Evolutionary conservation across 2,329 filamentous ascomycete species (phyloP), one percentile per base, ranked within the genome.

Genomic region (Rutstroemia sp.): DNA sequence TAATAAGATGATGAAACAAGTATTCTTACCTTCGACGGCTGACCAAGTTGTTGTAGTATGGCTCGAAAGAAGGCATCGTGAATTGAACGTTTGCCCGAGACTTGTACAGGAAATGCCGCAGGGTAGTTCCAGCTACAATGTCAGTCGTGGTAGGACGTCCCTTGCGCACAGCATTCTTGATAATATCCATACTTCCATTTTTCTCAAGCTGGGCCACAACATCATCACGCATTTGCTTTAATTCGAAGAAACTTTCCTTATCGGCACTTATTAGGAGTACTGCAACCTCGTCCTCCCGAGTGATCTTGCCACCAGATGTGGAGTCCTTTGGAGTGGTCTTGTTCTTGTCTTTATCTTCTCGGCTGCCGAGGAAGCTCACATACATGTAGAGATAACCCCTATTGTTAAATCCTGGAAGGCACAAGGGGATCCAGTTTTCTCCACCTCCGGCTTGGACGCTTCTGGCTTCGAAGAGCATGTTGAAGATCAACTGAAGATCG

Each of bases 321-420:
- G 38, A 78, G 82, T 65, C 81, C 82, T 70, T 87, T 83, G 73
- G 86, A 84, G 25, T 83, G 79, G 12, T 82, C 38, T 74, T 69
- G 34, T 68, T 63, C 34, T 72, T 67, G 36, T 68, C 64, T 30
- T 72, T 67, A n/a, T 73, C 75, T 23, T 77, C 71, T 45, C 78
- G 75, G 39, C 82, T 77, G 63, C 89, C 84, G 60, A 99, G 81
- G 70, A 97, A 99, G 75, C 89, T 96, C 69, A 99, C 94, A 68
- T 97, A 99, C 91, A 99, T 97, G 75, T 99, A 96, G 1, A 99
- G 79, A 69, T 95, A 99, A 25, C 94, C 95, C 51, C 86, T 88
- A 70, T 90, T 97, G 74, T 99, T 99, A 75, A 99, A 99, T 5
- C 92, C 92, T 0, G 94, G 95, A 3, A 99, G 79, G 66, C 94